Conservation (phyloP, 805 yeast genomes). For the Kregervanrija delftensis region DNA sequence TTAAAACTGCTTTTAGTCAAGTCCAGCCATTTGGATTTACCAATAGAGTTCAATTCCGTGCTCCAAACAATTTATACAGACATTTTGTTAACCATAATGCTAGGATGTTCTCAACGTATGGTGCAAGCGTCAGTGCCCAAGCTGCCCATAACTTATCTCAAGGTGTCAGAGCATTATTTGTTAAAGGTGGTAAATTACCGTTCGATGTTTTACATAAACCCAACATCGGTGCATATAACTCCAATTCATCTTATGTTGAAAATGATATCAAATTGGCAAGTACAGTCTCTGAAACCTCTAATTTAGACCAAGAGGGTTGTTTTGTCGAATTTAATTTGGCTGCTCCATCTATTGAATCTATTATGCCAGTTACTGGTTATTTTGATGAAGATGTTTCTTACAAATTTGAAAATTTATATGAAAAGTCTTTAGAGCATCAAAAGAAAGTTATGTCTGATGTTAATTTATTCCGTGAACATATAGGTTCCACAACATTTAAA, state of each 20-base stretch:
- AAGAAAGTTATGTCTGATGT: slow-evolving; percentile 15
- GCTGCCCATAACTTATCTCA: slow-evolving; percentile 54
- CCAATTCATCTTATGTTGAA: slow-evolving; percentile 23
- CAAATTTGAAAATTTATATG: slow-evolving; percentile 7
- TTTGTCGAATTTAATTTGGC: slow-evolving; percentile 50
- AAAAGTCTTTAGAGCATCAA: slow-evolving; percentile 14
- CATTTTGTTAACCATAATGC: slow-evolving; percentile 30
- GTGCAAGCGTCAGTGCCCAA: slow-evolving; percentile 38
- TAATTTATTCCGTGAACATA: slow-evolving; percentile 15
- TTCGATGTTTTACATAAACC: slow-evolving; percentile 10
- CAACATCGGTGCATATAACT: slow-evolving; percentile 16
- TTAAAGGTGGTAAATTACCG: slow-evolving; percentile 28
- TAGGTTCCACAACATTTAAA: slow-evolving; percentile 36
- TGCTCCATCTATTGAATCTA: slow-evolving; percentile 13
- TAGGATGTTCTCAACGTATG: slow-evolving; percentile 33
- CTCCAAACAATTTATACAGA: slow-evolving; percentile 26
- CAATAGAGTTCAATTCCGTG: slow-evolving; percentile 10
- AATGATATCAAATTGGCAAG: slow-evolving; percentile 29
- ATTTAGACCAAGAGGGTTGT: slow-evolving; percentile 33
- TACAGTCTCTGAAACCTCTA: slow-evolving; percentile 23
- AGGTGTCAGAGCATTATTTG: slow-evolving; percentile 33
- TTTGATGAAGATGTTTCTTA: slow-evolving; percentile 17
- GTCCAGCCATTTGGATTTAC: slow-evolving; percentile 24
- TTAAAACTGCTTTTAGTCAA: slow-evolving; percentile 18
- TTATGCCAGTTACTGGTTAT: slow-evolving; percentile 17